These are phyloP conservation scores for Globisporangium orthogonon DNA, from an alignment of 352 stramenopile genomes.

Conservation along the genomic window DNA sequence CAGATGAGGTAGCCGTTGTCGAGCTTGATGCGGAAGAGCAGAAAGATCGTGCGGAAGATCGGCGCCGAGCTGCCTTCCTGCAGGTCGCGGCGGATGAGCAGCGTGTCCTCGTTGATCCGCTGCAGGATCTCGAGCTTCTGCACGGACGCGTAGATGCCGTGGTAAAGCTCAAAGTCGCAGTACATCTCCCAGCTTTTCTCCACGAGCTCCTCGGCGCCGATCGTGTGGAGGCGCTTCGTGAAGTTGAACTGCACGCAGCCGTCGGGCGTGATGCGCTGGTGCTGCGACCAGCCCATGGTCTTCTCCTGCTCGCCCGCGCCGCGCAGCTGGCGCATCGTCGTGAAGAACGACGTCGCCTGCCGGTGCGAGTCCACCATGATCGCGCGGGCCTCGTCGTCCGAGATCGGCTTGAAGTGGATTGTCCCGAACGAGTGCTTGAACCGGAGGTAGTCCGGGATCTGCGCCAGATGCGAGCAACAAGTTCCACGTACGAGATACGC, in stretches of 20 bases:
- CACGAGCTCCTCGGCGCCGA: slow-evolving; percentile 59
- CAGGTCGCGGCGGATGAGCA: slow-evolving; percentile 66
- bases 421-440: slow-evolving; percentile 42
- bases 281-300: slow-evolving; percentile 76
- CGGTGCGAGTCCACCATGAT: slow-evolving; percentile 74
- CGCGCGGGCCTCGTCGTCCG: slow-evolving; percentile 30
- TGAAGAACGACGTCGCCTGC: slow-evolving; percentile 68
- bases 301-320: slow-evolving; percentile 34
- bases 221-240: slow-evolving; percentile 58
- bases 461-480: background rate
- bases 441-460: slow-evolving; percentile 32
- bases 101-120: slow-evolving; percentile 70
- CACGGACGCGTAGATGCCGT: slow-evolving; percentile 70
- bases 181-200: slow-evolving; percentile 81
- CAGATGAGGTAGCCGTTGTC: slow-evolving; percentile 72
- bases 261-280: slow-evolving; percentile 57
- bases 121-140: slow-evolving; percentile 78
- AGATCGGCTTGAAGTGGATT: slow-evolving; percentile 53
- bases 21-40: slow-evolving; percentile 66
- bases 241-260: slow-evolving; percentile 78
- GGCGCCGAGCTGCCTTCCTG: slow-evolving; percentile 50
- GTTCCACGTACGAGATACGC: no score
- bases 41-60: slow-evolving; percentile 72
- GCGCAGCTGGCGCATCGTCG: slow-evolving; percentile 30
- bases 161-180: slow-evolving; percentile 67